Conservation (phyloP, 2,329 filamentous ascomycete species). For the Exophiala dermatitidis region DNA sequence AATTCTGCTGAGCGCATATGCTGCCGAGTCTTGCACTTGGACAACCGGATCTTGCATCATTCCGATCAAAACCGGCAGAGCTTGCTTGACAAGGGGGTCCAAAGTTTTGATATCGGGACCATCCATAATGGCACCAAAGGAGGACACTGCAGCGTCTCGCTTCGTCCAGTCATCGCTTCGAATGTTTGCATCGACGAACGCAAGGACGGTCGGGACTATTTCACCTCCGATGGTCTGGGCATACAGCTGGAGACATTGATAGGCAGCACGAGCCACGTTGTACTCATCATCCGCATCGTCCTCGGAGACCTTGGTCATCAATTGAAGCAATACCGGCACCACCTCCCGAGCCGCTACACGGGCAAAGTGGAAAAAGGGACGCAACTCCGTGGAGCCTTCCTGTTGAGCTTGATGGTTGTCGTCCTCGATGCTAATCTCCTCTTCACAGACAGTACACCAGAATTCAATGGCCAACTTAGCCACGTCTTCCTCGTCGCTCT, state of each 20-base stretch:
- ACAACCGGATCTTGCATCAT: constrained; percentile 88
- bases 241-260: constrained; percentile 94
- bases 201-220: constrained; percentile 77
- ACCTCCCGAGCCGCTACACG: constrained; percentile 89
- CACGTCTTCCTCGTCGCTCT: constrained; percentile 94
- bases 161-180: constrained; percentile 89
- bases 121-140: constrained; percentile 98
- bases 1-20: constrained; percentile 91
- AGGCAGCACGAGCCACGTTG: constrained; percentile 88
- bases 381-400: constrained; percentile 74
- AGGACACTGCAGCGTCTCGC: constrained; percentile 90
- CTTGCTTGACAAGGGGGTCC: constrained; percentile 92
- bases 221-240: constrained; percentile 80
- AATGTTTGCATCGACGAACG: constrained; percentile 87
- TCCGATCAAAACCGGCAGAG: constrained; percentile 78
- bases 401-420: constrained; percentile 71
- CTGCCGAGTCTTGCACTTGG: constrained; percentile 90
- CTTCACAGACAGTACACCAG: constrained; percentile 99
- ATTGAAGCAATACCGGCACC: constrained; percentile 77
- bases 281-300: constrained; percentile 96
- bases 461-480: constrained; percentile 97
- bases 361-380: constrained; percentile 93
- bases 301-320: constrained; percentile 95
- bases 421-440: constrained; percentile 96
- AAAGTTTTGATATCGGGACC: constrained; percentile 88